Conservation (phyloP, 768 basidiomycete genomes). For the Termitomyces sp. region DNA sequence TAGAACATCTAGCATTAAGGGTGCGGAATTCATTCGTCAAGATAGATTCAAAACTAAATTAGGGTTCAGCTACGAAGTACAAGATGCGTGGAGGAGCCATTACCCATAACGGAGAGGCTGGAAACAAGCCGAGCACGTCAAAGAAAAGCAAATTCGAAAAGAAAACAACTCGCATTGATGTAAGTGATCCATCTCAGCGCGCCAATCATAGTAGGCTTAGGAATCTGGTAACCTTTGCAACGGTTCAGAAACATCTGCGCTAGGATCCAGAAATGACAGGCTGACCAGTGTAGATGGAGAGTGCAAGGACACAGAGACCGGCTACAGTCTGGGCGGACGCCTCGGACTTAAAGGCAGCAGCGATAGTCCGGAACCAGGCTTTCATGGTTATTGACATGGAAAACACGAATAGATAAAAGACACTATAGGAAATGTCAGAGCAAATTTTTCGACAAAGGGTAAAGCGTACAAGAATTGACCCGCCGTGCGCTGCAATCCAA, state of each 20-base stretch:
- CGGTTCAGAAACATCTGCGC: neutral
- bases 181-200: conserved; percentile 64
- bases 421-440: conserved; percentile 28
- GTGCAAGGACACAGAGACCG: conserved; percentile 36
- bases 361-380: conserved; percentile 66
- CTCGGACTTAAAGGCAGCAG: conserved; percentile 50
- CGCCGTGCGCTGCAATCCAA: conserved; percentile 48
- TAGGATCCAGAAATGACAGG: conserved; percentile 10
- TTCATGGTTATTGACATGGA: conserved; percentile 62
- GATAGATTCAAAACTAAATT: conserved; percentile 62
- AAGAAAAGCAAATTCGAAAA: too few relatives aligned
- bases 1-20: conserved; percentile 52
- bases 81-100: conserved; percentile 38
- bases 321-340: conserved; percentile 53
- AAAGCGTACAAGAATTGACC: conserved; percentile 59
- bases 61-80: conserved; percentile 15
- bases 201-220: conserved; percentile 59
- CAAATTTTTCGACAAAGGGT: neutral
- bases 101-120: conserved; percentile 40
- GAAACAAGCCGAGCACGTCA: neutral
- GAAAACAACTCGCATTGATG: conserved; percentile 40
- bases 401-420: conserved; percentile 51
- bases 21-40: conserved; percentile 81
- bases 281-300: conserved; percentile 44
- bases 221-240: conserved; percentile 46